A percentile compares a stretch with the other conserved stretches of the same genome.
Evolutionary conservation across 1,139 yeast species (phyloP).

Genomic region (Trichomonascaceae sp.): DNA sequence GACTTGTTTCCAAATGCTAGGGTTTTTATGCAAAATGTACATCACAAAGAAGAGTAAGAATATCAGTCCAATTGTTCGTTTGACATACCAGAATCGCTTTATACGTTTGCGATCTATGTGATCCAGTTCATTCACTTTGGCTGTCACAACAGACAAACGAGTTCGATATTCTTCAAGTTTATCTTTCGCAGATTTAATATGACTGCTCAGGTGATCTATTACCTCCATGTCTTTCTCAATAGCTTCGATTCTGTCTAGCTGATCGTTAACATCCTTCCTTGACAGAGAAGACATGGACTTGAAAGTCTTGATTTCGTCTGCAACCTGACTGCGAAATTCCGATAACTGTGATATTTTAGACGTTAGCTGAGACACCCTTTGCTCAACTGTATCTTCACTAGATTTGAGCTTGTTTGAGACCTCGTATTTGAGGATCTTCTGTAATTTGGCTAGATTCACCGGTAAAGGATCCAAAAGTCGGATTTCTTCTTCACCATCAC

Average conservation of each 20-base stretch:
- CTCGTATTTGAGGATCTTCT: conserved; percentile 18
- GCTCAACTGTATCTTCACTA: conserved; percentile 14
- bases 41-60: background rate
- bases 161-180: conserved; percentile 23
- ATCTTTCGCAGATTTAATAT: conserved; percentile 19
- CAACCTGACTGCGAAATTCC: conserved; percentile 15
- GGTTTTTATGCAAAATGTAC: background rate
- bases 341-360: conserved; percentile 17
- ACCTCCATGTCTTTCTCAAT: conserved; percentile 18
- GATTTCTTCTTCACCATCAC: background rate
- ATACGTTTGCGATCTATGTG: conserved; percentile 22
- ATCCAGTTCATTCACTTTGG: conserved; percentile 21
- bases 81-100: conserved; percentile 23
- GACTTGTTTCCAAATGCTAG: background rate
- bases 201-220: conserved; percentile 20
- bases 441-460: conserved; percentile 17
- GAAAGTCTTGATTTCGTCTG: conserved; percentile 16
- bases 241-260: conserved; percentile 16
- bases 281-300: conserved; percentile 14
- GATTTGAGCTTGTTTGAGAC: conserved; percentile 19
- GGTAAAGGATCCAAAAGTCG: conserved; percentile 10
- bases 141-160: conserved; percentile 19
- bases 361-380: conserved; percentile 17
- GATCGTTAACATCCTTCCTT: conserved; percentile 14
- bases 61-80: conserved; percentile 9